phyloP scores from a whole-genome alignment of 495 filamentous ascomycete species.

The Extremus antarcticus region DNA sequence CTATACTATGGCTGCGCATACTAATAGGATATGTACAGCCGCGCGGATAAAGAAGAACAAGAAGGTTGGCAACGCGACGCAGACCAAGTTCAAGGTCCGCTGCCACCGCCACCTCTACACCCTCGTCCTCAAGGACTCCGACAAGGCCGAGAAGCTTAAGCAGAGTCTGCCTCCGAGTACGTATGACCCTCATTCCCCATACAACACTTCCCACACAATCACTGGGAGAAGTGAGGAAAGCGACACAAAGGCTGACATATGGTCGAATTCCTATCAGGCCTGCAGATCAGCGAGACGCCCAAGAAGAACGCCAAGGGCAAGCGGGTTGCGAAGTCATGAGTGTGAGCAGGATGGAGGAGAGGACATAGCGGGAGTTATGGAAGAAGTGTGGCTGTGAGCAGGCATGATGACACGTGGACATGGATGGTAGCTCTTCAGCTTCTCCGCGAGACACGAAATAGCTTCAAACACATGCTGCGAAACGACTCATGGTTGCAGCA shows the following conservation, averaged over 20 bases:
- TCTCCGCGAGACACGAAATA: too few relatives aligned
- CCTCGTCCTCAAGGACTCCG: conserved; percentile 86
- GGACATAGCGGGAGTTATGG: conserved; percentile 3
- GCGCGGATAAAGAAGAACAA: conserved; percentile 96
- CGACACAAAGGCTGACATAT: too few relatives aligned
- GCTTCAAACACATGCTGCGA: too few relatives aligned
- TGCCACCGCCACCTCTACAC: conserved; percentile 93
- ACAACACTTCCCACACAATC: too few relatives aligned
- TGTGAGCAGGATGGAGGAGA: background rate
- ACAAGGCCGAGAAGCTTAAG: conserved; percentile 99
- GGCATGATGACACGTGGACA: background rate
- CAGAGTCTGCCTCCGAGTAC: conserved; percentile 92
- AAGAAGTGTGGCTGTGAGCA: background rate
- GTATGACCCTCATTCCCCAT: too few relatives aligned
- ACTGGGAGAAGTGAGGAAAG: conserved; percentile 8
- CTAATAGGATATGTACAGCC: conserved; percentile 50
- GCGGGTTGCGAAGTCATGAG: conserved; percentile 17
- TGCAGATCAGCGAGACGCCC: conserved; percentile 65
- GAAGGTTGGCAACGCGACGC: conserved; percentile 43
- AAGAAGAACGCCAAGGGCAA: conserved; percentile 61
- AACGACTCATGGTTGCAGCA: too few relatives aligned
- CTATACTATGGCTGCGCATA: background rate
- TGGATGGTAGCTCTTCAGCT: too few relatives aligned
- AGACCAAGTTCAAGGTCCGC: conserved; percentile 99
- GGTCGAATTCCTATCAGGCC: too few relatives aligned